Evolutionary conservation across 1,284 basidiomycete genomes (phyloP).

Genomic region (Irpex rosettiformis): DNA sequence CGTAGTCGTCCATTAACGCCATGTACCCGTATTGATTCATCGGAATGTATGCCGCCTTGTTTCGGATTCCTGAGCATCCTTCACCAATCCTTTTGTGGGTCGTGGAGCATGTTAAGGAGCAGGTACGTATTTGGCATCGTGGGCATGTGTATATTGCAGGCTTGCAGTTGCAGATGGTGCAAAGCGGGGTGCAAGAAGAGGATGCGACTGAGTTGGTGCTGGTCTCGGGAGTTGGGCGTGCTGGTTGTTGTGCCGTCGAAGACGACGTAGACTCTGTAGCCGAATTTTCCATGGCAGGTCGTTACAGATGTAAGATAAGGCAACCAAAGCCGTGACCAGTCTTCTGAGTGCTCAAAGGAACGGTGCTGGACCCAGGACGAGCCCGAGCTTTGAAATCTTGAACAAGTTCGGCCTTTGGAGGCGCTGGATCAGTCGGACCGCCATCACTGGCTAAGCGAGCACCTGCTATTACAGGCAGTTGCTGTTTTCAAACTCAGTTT

Average conservation of each 20-base stretch:
- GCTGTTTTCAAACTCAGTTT: no score
- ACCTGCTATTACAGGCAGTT: not conserved
- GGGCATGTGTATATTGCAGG: slow-evolving; percentile 79
- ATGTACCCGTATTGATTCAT: slow-evolving; percentile 82
- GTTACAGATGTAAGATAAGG: no score
- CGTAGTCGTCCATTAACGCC: slow-evolving; percentile 82
- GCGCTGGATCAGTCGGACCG: not conserved
- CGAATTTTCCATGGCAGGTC: not conserved
- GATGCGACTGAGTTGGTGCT: not conserved
- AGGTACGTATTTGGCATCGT: slow-evolving; percentile 65
- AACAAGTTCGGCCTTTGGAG: no score
- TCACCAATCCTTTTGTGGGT: slow-evolving; percentile 58
- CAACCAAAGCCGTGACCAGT: no score
- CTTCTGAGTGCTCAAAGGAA: no score
- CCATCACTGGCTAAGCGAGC: not conserved
- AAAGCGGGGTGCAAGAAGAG: slow-evolving; percentile 28
- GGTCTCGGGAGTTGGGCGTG: not conserved
- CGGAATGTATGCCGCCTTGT: slow-evolving; percentile 71
- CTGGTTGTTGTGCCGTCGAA: not conserved
- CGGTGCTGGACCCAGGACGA: no score
- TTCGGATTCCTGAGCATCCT: slow-evolving; percentile 71
- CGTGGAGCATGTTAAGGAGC: slow-evolving; percentile 71
- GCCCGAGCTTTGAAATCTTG: no score
- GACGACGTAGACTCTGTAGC: not conserved
- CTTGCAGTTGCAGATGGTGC: slow-evolving; percentile 45